Evolutionary conservation across 345 rosid genomes (phyloP), one percentile per base, ranked within the genome.

Genomic region (Acer yangbiense): DNA sequence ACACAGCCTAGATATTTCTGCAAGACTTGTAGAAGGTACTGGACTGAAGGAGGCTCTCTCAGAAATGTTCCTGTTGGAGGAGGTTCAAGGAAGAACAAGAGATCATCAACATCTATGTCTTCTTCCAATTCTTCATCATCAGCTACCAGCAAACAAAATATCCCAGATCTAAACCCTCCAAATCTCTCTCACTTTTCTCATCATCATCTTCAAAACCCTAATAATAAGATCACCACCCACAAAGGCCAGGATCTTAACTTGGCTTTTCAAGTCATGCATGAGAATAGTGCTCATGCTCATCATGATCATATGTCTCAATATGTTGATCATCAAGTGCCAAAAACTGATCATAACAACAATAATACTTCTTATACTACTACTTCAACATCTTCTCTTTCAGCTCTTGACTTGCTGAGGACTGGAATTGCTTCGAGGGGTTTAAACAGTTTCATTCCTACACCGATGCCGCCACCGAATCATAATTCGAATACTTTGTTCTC

Each of bases 11-110:
- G 90, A 62, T 86, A 85, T 83, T 87, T 87, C 82, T 87, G 90
- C 90, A 87, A 87, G 86, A 77, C 84, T 29, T 87, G 88, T 74
- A 78, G 90, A 71, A 81, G 90, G 83, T 87, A 87, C 82, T 87
- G 89, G 91, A 88, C 91, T 10, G 91, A 82, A 81, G 91, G 91
- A 46, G 91, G 91, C 7, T 84, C 89, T 71, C 86, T 88, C 8
- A 86, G 91, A 71, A 88, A 83, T 77, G 91, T 88, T 67, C 90
- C 90, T 48, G 90, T 87, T 12, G 90, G 90, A 6, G 90, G 88
- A 60, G 89, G 89, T 20, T 88, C 90, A 6, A 82, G 90, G 65
- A 88, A 88, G 82, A 86, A 88, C 82, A 88, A 81, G 68, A 84
- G 89, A 43, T 43, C 46, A 73, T 75, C 87, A 43, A 8, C 46